Conservation (phyloP, 2,329 filamentous ascomycete species). For the Fusarium algeriense region DNA sequence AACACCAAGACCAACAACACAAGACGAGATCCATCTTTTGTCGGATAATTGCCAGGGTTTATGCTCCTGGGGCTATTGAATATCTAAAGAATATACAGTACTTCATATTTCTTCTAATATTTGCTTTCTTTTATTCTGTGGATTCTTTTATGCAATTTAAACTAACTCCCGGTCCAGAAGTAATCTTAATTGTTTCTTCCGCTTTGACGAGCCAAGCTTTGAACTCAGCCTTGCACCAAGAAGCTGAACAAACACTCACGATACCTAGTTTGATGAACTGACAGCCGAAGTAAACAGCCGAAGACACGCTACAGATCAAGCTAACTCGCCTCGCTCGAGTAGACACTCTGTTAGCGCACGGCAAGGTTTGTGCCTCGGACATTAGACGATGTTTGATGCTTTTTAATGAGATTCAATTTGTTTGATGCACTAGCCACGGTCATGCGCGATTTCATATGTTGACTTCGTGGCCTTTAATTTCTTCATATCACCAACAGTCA, state of each 20-base stretch:
- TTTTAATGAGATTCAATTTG: conserved; percentile 31
- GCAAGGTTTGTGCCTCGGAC: conserved; percentile 15
- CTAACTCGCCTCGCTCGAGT: conserved; percentile 10
- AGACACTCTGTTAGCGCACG: conserved; percentile 2
- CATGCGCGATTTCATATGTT: conserved; percentile 29
- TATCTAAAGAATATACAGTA: not conserved
- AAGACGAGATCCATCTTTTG: conserved; percentile 11
- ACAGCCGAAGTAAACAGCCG: not conserved
- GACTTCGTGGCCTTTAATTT: conserved; percentile 32
- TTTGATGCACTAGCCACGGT: conserved; percentile 33
- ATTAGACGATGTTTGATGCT: conserved; percentile 28
- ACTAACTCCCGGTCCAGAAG: not conserved
- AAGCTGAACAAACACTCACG: not conserved
- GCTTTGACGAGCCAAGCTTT: conserved; percentile 4
- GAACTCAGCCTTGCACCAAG: conserved; percentile 1
- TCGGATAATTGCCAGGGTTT: conserved; percentile 10
- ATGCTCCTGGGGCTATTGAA: conserved; percentile 1
- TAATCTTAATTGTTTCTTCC: conserved; percentile 14
- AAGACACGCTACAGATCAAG: not conserved
- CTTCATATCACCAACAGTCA: conserved; percentile 2
- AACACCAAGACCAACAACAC: conserved; percentile 15
- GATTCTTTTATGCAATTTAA: conserved; percentile 4
- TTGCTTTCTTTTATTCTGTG: conserved; percentile 2
- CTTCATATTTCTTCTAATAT: not conserved
- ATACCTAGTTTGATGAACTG: not conserved